Evolutionary conservation across 2,329 filamentous ascomycete genomes (phyloP).

Genomic region (Colletotrichum tofieldiae): DNA sequence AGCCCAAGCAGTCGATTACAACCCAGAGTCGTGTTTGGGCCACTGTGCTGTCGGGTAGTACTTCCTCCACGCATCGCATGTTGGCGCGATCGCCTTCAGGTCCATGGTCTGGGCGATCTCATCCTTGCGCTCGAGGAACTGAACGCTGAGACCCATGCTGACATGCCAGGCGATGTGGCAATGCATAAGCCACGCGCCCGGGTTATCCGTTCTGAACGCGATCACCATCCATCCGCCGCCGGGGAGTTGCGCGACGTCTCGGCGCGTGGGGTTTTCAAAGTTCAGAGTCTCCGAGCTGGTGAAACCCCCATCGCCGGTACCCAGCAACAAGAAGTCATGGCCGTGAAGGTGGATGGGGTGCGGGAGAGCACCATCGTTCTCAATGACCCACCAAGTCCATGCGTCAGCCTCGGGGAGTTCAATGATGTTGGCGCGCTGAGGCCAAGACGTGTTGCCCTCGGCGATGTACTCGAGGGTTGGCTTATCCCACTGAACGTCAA

Average conservation of each 20-base stretch:
- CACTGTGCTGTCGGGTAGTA: constrained; percentile 40
- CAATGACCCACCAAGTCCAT: constrained; percentile 54
- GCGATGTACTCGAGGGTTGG: constrained; percentile 53
- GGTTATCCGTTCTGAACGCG: constrained; percentile 66
- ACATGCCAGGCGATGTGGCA: constrained; percentile 68
- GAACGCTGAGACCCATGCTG: constrained; percentile 63
- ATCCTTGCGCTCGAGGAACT: constrained; percentile 62
- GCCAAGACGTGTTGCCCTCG: constrained; percentile 44
- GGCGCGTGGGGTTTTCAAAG: constrained; percentile 59
- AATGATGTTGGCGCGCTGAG: constrained; percentile 44
- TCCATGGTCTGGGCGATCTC: constrained; percentile 42
- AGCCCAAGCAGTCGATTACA: constrained; percentile 30
- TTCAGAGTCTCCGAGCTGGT: constrained; percentile 46
- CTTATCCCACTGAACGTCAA: constrained; percentile 57
- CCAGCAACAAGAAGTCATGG: constrained; percentile 54
- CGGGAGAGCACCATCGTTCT: constrained; percentile 49
- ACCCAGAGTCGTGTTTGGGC: constrained; percentile 44
- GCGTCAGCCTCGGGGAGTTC: constrained; percentile 42
- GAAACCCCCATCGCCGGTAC: constrained; percentile 44
- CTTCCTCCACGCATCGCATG: constrained; percentile 43
- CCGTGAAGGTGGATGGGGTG: constrained; percentile 68
- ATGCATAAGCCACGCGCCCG: constrained; percentile 64
- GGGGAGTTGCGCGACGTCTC: constrained; percentile 63
- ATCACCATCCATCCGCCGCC: constrained; percentile 61
- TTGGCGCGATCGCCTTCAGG: constrained; percentile 40